These are phyloP conservation scores for Butyriboletus loyo DNA, from an alignment of 768 basidiomycete genomes.

Conservation along the genomic window DNA sequence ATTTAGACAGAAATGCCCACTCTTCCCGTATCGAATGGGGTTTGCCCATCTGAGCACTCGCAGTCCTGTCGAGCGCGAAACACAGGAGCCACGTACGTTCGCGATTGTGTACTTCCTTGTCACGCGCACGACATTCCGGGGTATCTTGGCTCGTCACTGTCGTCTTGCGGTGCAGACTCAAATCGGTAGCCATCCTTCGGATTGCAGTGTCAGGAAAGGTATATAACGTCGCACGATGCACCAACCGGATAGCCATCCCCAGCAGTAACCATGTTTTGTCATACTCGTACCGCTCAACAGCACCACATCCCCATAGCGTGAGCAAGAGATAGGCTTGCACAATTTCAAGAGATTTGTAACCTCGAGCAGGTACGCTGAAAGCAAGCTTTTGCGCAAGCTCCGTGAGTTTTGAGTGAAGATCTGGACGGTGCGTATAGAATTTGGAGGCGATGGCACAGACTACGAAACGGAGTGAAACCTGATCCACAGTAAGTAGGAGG, in stretches of 20 bases:
- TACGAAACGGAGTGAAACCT: conserved; percentile 30
- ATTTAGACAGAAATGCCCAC: conserved; percentile 44
- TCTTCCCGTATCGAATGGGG: conserved; percentile 92
- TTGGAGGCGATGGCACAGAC: conserved; percentile 95
- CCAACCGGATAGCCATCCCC: conserved; percentile 80
- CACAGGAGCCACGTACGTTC: conserved; percentile 94
- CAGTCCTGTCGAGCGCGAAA: conserved; percentile 82
- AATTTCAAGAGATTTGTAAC: conserved; percentile 92
- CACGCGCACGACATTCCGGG: conserved; percentile 75
- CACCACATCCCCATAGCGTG: conserved; percentile 87
- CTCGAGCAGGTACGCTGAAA: conserved; percentile 79
- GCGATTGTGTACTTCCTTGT: conserved; percentile 86
- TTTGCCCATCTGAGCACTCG: conserved; percentile 96
- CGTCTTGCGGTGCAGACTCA: conserved; percentile 92
- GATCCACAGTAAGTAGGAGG: not conserved
- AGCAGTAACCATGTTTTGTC: conserved; percentile 91
- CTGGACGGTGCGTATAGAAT: conserved; percentile 79
- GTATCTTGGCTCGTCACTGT: conserved; percentile 56
- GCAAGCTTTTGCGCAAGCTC: conserved; percentile 86
- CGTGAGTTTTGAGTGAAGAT: conserved; percentile 74
- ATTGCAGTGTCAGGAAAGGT: conserved; percentile 9
- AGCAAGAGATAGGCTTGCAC: conserved; percentile 94
- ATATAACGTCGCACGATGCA: conserved; percentile 3
- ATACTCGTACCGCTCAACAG: conserved; percentile 94
- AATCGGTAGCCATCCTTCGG: conserved; percentile 87